Evolutionary conservation across 73 alveolate genomes (phyloP).

Genomic region (Paramecium tetraurelia): DNA sequence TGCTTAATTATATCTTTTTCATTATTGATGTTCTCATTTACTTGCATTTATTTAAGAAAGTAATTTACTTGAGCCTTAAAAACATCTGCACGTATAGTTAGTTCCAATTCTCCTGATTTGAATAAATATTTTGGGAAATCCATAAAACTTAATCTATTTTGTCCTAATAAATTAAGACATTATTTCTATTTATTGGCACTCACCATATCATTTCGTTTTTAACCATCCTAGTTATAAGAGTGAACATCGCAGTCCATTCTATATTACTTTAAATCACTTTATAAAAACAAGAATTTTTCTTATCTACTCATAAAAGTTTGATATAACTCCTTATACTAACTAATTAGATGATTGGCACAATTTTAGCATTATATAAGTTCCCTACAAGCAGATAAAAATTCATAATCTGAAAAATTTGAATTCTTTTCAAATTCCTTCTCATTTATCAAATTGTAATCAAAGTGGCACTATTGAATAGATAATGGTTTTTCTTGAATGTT

Average conservation of each 20-base stretch:
- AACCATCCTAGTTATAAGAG: background rate
- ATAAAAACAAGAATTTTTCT: background rate
- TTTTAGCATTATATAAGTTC: background rate
- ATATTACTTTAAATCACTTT: background rate
- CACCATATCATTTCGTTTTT: background rate
- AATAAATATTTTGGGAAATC: background rate
- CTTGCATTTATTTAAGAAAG: background rate
- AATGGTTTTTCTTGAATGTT: background rate
- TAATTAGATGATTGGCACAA: background rate
- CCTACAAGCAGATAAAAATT: background rate
- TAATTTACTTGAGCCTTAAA: background rate
- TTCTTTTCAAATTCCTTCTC: conserved; percentile 8
- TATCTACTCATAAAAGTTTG: background rate
- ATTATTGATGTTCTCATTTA: background rate
- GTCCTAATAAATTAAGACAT: background rate
- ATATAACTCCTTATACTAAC: background rate
- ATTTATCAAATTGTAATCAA: background rate
- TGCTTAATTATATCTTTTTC: background rate
- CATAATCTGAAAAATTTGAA: background rate
- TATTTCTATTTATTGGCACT: background rate
- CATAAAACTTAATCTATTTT: background rate
- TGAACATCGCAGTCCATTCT: background rate
- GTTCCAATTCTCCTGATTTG: background rate
- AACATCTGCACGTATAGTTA: background rate
- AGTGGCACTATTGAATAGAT: background rate